Conservation (phyloP, 2,329 filamentous ascomycete genomes). For the Helotiales sp. region DNA sequence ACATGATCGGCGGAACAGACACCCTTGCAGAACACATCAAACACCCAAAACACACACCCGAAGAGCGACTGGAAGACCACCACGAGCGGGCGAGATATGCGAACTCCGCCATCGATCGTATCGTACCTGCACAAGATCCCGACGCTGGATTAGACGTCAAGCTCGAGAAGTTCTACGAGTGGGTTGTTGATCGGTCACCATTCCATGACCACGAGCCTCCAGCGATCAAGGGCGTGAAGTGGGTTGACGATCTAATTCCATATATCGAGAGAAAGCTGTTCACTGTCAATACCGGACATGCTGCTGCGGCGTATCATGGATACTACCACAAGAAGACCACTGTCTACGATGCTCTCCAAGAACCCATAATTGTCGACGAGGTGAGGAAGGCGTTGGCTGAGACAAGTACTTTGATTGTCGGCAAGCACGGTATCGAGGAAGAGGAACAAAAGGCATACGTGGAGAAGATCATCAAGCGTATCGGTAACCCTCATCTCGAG, state of each 20-base stretch:
- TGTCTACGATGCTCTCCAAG: conserved; percentile 84
- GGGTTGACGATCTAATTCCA: conserved; percentile 85
- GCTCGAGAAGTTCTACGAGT: conserved; percentile 99
- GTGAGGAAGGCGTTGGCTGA: conserved; percentile 80
- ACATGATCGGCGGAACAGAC: conserved; percentile 92
- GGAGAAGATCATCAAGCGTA: conserved; percentile 86
- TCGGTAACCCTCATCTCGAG: conserved; percentile 90
- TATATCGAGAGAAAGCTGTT: conserved; percentile 99
- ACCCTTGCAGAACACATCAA: conserved; percentile 82
- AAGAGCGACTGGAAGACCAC: conserved; percentile 66
- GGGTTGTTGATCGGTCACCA: conserved; percentile 88
- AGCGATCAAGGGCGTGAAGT: conserved; percentile 84
- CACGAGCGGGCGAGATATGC: conserved; percentile 80
- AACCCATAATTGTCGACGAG: conserved; percentile 75
- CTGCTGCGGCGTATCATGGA: conserved; percentile 93
- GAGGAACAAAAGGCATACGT: conserved; percentile 84
- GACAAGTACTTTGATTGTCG: conserved; percentile 81
- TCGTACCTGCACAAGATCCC: conserved; percentile 86
- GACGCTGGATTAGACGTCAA: conserved; percentile 84
- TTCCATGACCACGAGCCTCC: conserved; percentile 73
- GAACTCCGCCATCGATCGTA: conserved; percentile 98
- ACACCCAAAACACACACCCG: conserved; percentile 68
- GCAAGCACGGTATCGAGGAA: conserved; percentile 78
- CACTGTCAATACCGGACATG: conserved; percentile 98
- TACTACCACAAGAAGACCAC: conserved; percentile 83